phyloP scores from a whole-genome alignment of 2,329 filamentous ascomycete species.

The Pseudogymnoascus sp. region DNA sequence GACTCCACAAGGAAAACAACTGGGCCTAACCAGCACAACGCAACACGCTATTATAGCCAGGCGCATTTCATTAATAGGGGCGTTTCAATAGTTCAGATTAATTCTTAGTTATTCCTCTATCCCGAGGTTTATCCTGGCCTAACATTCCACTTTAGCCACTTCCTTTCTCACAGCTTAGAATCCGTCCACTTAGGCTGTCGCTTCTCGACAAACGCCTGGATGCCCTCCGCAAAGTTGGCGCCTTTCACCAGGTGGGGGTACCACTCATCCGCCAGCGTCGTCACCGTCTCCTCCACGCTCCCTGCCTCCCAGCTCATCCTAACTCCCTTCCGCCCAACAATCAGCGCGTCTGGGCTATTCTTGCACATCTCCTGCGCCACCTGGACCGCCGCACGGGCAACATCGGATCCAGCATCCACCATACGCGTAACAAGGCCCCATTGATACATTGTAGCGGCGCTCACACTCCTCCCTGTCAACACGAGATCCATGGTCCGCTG shows the following conservation, averaged over 20 bases:
- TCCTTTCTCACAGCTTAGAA: conserved; percentile 40
- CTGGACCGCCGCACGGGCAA: conserved; percentile 47
- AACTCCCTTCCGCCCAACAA: conserved; percentile 17
- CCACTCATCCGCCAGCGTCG: conserved; percentile 43
- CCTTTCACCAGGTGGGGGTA: conserved; percentile 50
- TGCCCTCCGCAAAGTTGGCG: conserved; percentile 65
- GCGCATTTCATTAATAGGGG: background rate
- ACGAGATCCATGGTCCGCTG: conserved; percentile 63
- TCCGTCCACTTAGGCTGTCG: conserved; percentile 56
- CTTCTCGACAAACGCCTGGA: conserved; percentile 67
- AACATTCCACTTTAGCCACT: background rate
- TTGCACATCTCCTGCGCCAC: conserved; percentile 19
- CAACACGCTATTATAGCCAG: background rate
- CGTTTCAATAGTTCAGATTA: conserved; percentile 9
- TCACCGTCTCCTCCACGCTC: conserved; percentile 18
- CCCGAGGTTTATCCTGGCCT: background rate
- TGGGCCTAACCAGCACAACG: background rate
- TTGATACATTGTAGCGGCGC: conserved; percentile 45
- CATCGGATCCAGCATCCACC: conserved; percentile 34
- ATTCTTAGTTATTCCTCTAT: conserved; percentile 4
- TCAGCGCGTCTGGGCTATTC: conserved; percentile 20
- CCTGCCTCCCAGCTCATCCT: conserved; percentile 17
- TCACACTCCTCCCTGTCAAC: conserved; percentile 50
- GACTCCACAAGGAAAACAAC: background rate
- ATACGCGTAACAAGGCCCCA: conserved; percentile 63